Conservation (phyloP, 2,329 filamentous ascomycete species). For the Clonostachys rosea region DNA sequence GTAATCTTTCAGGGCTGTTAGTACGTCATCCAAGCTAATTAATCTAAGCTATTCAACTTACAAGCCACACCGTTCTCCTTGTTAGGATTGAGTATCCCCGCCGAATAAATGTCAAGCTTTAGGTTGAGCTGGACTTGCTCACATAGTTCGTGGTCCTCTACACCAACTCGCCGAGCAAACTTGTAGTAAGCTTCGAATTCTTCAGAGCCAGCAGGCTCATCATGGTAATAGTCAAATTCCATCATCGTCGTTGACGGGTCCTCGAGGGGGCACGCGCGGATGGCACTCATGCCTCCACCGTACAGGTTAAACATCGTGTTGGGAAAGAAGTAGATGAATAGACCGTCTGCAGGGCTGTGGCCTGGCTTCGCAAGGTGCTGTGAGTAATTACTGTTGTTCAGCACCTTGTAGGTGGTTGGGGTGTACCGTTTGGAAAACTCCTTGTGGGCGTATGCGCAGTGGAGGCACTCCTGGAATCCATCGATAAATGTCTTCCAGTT, state of each 20-base stretch:
- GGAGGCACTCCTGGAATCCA: slow-evolving; percentile 53
- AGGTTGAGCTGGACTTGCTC: not conserved
- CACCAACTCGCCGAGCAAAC: not conserved
- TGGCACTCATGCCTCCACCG: slow-evolving; percentile 52
- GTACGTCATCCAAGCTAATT: not conserved
- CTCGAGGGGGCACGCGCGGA: slow-evolving; percentile 46
- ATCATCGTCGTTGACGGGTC: slow-evolving; percentile 45
- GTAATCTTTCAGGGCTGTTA: not conserved
- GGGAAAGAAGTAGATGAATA: slow-evolving; percentile 55
- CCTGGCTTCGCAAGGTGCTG: slow-evolving; percentile 48
- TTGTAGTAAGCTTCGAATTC: not conserved
- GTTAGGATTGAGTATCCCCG: not conserved
- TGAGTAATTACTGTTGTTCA: slow-evolving; percentile 49
- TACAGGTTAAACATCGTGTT: slow-evolving; percentile 52
- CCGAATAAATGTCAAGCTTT: not conserved
- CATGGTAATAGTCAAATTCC: slow-evolving; percentile 24
- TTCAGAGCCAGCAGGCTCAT: not conserved
- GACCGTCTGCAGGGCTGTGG: slow-evolving; percentile 43
- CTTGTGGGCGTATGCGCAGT: slow-evolving; percentile 54
- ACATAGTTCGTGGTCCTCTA: not conserved
- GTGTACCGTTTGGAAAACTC: slow-evolving; percentile 50
- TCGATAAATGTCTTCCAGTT: slow-evolving; percentile 59
- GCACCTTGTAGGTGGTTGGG: slow-evolving; percentile 48
- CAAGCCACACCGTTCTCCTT: not conserved
- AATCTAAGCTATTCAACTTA: not conserved